phyloP scores from a whole-genome alignment of 495 filamentous ascomycete species.

The Copromyces sp. region DNA sequence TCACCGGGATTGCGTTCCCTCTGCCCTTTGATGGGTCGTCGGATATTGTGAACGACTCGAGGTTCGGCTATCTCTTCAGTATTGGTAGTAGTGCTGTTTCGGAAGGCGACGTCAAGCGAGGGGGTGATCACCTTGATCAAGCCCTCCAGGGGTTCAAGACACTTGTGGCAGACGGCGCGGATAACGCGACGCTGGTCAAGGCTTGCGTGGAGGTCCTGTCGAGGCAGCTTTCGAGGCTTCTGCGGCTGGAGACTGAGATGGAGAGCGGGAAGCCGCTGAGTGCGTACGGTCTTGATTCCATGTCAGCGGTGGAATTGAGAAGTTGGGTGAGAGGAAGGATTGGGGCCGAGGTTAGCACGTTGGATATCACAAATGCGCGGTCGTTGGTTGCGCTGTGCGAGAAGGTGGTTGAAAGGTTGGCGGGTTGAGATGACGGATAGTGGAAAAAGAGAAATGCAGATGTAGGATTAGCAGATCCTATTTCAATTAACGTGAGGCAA shows the following conservation, averaged over 20 bases:
- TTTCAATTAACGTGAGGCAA: neutral
- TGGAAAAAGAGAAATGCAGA: neutral
- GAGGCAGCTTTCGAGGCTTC: constrained; percentile 1
- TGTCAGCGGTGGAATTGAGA: constrained; percentile 4
- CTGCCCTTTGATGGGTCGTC: neutral
- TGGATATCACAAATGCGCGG: constrained; percentile 1
- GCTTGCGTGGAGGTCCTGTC: neutral
- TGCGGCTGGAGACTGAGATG: constrained; percentile 4
- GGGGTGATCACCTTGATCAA: neutral
- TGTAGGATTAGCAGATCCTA: neutral
- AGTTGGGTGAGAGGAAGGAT: neutral
- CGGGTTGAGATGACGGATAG: neutral
- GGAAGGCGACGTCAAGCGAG: neutral
- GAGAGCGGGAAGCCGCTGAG: constrained; percentile 8
- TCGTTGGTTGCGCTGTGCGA: constrained; percentile 7
- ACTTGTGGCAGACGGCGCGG: constrained; percentile 1
- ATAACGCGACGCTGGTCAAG: neutral
- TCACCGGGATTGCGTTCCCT: constrained; percentile 20
- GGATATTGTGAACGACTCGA: neutral
- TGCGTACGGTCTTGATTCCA: constrained; percentile 10
- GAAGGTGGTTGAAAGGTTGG: constrained; percentile 4
- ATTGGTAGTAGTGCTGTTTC: neutral
- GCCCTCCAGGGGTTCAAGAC: constrained; percentile 2
- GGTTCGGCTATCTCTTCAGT: constrained; percentile 2
- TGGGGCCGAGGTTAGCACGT: neutral